Percentiles rank a stretch among this genome's conserved stretches.
phyloP scores from a whole-genome alignment of 169 alveolate genomes.

The Plasmodium fragile region DNA sequence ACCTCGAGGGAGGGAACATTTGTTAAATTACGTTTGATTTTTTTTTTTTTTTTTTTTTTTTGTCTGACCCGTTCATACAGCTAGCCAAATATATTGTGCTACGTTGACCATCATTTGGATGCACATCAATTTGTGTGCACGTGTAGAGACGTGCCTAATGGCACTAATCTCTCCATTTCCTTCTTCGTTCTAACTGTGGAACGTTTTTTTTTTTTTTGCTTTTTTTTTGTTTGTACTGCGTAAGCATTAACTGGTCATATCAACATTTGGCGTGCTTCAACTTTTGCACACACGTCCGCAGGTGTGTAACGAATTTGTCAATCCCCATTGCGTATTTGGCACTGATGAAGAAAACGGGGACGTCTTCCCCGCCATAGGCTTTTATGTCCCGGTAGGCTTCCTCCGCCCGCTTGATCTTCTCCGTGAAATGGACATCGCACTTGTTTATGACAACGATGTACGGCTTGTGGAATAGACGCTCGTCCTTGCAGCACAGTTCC shows the following conservation, averaged over 20 bases:
- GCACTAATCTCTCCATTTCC: constrained; percentile 3
- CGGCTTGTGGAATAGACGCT: constrained; percentile 29
- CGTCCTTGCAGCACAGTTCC: constrained; percentile 39
- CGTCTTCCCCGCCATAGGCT: background rate
- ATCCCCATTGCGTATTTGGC: constrained; percentile 71
- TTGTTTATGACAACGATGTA: constrained; percentile 67
- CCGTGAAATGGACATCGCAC: constrained; percentile 51
- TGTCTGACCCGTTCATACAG: background rate
- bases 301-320: constrained; percentile 35
- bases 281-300: constrained; percentile 39
- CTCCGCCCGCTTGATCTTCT: constrained; percentile 54
- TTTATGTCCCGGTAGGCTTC: constrained; percentile 48
- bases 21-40: background rate
- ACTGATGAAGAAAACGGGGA: constrained; percentile 50
- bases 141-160: constrained; percentile 10
- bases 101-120: constrained; percentile 1
- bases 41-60: background rate
- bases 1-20: background rate
- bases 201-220: background rate
- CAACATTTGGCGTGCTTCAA: constrained; percentile 15
- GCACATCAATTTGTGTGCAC: background rate
- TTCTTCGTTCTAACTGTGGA: background rate
- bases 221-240: background rate
- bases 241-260: constrained; percentile 4
- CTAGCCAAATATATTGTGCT: constrained; percentile 7